These are phyloP conservation scores for Endocalyx cinctus DNA, from an alignment of 2,329 filamentous ascomycete genomes.

Conservation along the genomic window DNA sequence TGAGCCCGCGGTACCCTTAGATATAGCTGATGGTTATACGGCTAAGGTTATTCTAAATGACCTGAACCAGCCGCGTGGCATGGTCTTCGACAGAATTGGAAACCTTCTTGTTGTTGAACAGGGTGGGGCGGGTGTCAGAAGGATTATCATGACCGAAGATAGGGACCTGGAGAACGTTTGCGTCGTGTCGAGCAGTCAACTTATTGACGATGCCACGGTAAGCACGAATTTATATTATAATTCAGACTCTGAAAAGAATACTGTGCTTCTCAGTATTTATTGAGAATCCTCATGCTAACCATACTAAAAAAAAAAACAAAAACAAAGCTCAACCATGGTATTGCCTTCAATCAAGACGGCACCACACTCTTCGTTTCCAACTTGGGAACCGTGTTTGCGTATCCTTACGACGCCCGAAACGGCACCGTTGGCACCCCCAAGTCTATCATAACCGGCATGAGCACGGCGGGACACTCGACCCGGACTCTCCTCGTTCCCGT, in stretches of 20 bases:
- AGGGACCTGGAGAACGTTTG: conserved; percentile 25
- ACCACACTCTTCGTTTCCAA: conserved; percentile 55
- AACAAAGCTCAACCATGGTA: conserved; percentile 49
- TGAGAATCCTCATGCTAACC: neutral
- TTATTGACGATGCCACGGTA: conserved; percentile 23
- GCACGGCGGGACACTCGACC: conserved; percentile 56
- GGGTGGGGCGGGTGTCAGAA: conserved; percentile 25
- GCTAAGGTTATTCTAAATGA: conserved; percentile 13
- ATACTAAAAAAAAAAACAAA: no score
- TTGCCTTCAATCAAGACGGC: conserved; percentile 49
- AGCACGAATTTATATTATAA: no score
- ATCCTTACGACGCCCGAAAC: conserved; percentile 56
- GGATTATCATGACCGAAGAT: conserved; percentile 28
- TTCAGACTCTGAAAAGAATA: no score
- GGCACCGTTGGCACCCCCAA: conserved; percentile 41
- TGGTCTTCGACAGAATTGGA: conserved; percentile 31
- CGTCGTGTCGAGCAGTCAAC: conserved; percentile 20
- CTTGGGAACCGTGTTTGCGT: conserved; percentile 54
- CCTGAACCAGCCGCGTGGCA: conserved; percentile 27
- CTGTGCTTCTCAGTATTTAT: neutral
- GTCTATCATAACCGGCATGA: conserved; percentile 60
- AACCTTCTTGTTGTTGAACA: conserved; percentile 33
- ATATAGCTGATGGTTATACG: conserved; percentile 12
- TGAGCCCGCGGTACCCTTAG: conserved; percentile 7
- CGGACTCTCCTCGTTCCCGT: conserved; percentile 61